phyloP scores from a whole-genome alignment of 106 monocot species.

The Dendrobium huoshanense region DNA sequence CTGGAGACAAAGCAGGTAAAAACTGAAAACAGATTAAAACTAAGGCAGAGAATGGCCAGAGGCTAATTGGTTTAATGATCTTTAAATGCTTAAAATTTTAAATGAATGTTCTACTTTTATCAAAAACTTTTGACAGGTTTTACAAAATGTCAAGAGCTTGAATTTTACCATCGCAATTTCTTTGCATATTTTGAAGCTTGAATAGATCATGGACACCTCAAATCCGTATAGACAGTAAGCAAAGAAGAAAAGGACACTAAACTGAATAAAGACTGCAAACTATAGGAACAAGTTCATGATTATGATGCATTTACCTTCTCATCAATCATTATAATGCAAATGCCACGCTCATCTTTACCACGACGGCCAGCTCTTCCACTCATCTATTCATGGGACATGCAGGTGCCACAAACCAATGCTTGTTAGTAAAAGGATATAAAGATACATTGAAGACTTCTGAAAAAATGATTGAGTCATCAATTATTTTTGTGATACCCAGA shows the following conservation, averaged over 20 bases:
- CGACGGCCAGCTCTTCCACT: slow-evolving; percentile 98
- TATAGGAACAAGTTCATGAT: background rate
- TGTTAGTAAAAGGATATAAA: background rate
- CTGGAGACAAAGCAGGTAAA: background rate
- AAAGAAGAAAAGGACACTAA: background rate
- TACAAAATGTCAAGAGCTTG: background rate
- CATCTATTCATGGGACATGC: slow-evolving; percentile 47
- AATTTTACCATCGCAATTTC: background rate
- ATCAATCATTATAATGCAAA: slow-evolving; percentile 99
- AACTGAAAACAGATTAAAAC: background rate
- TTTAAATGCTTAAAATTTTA: background rate
- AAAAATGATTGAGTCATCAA: background rate
- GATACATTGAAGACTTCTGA: background rate
- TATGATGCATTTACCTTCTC: slow-evolving; percentile 46
- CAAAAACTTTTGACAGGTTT: background rate
- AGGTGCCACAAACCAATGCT: slow-evolving; percentile 1
- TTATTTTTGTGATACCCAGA: background rate
- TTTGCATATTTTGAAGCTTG: background rate
- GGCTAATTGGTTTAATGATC: background rate
- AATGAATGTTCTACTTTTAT: background rate
- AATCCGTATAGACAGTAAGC: background rate
- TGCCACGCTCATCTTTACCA: slow-evolving; percentile 97
- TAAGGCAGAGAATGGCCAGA: background rate
- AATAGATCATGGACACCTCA: background rate
- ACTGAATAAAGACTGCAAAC: background rate